A percentile compares a stretch with the other conserved stretches of the same genome.
Evolutionary conservation across 352 stramenopile genomes (phyloP).

Genomic region (Phytophthora hybrid): DNA sequence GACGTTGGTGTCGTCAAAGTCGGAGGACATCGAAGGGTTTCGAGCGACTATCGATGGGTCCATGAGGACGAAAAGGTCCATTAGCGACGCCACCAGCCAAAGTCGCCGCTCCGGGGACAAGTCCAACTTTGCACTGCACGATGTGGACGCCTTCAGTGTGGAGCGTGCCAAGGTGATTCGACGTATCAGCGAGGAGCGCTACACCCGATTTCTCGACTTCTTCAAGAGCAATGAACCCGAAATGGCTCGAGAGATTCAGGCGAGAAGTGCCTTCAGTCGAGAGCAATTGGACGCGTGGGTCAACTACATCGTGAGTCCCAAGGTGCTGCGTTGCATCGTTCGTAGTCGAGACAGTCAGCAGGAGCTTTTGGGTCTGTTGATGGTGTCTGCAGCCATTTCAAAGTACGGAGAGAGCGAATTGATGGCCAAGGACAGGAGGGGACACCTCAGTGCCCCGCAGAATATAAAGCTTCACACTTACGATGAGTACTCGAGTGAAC

Average conservation of each 20-base stretch:
- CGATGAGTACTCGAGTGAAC: slow-evolving; percentile 30
- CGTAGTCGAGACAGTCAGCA: slow-evolving; percentile 26
- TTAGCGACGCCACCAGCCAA: slow-evolving; percentile 30
- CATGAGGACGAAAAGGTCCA: slow-evolving; percentile 31
- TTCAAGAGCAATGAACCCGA: slow-evolving; percentile 50
- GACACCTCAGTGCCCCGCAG: slow-evolving; percentile 39
- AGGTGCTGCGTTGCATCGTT: slow-evolving; percentile 34
- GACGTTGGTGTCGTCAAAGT: slow-evolving; percentile 17
- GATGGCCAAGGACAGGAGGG: slow-evolving; percentile 41
- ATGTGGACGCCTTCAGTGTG: slow-evolving; percentile 39
- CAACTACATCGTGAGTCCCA: slow-evolving; percentile 47
- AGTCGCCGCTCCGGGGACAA: slow-evolving; percentile 9
- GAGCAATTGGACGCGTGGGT: slow-evolving; percentile 47
- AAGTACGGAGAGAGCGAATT: slow-evolving; percentile 50
- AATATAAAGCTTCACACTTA: slow-evolving; percentile 47
- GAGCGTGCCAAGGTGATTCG: slow-evolving; percentile 37
- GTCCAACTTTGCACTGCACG: slow-evolving; percentile 31
- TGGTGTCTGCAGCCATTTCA: slow-evolving; percentile 47
- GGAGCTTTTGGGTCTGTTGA: slow-evolving; percentile 45
- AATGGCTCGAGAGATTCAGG: slow-evolving; percentile 46
- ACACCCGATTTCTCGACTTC: slow-evolving; percentile 43
- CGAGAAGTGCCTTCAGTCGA: slow-evolving; percentile 24
- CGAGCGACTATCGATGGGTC: slow-evolving; percentile 29
- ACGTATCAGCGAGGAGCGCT: slow-evolving; percentile 36
- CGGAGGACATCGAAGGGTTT: slow-evolving; percentile 17